Percentiles rank a stretch among this genome's conserved stretches.
These are phyloP conservation scores for Yamadazyma phyllophila DNA, from an alignment of 805 yeast species.

Conservation along the genomic window DNA sequence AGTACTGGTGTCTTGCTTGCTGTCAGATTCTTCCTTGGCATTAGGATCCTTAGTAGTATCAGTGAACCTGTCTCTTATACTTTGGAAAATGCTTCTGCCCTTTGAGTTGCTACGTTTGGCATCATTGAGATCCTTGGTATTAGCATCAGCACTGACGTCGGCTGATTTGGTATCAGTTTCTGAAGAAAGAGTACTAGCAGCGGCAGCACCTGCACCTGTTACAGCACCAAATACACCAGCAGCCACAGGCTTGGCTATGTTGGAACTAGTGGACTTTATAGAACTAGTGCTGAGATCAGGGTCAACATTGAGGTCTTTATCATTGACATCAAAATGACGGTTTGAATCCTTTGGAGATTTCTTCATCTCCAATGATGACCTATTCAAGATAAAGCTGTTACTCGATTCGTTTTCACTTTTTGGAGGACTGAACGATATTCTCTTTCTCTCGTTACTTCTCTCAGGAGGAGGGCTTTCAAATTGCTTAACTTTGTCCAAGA, in stretches of 20 bases:
- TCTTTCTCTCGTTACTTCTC: constrained; percentile 13
- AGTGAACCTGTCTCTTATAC: constrained; percentile 30
- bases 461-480: constrained; percentile 28
- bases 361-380: constrained; percentile 17
- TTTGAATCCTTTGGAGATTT: constrained; percentile 11
- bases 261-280: constrained; percentile 7
- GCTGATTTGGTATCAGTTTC: not conserved
- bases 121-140: constrained; percentile 11
- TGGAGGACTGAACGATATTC: constrained; percentile 15
- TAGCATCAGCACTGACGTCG: constrained; percentile 5
- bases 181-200: not conserved
- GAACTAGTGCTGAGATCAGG: constrained; percentile 6
- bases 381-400: constrained; percentile 15
- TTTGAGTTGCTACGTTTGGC: constrained; percentile 13
- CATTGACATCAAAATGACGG: constrained; percentile 4
- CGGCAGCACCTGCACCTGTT: constrained; percentile 6
- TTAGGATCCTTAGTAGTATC: constrained; percentile 6
- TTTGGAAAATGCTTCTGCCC: constrained; percentile 32
- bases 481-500: constrained; percentile 36
- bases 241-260: constrained; percentile 6
- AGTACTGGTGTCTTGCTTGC: constrained; percentile 7
- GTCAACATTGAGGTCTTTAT: not conserved
- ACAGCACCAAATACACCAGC: constrained; percentile 8
- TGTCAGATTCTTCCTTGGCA: constrained; percentile 7
- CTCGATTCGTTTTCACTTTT: constrained; percentile 10